These are phyloP conservation scores for Tylopilus orsonianus DNA, from an alignment of 1,284 basidiomycete species.

Conservation along the genomic window DNA sequence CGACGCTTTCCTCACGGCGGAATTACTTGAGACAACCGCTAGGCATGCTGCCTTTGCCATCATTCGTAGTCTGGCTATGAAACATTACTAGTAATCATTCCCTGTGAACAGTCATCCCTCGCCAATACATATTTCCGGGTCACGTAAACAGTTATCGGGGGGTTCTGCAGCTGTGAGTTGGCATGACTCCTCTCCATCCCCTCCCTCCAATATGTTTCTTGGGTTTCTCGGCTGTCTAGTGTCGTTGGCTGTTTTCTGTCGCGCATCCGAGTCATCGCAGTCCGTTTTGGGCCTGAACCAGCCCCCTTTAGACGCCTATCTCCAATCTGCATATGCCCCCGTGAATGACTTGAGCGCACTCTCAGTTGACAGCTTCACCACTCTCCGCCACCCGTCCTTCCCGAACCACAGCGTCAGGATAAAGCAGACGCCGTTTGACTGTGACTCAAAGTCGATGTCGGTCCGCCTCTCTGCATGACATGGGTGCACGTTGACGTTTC, in stretches of 20 bases:
- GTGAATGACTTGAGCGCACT: constrained; percentile 35
- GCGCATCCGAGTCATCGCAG: constrained; percentile 13
- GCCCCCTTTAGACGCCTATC: background rate
- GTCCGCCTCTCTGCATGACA: constrained; percentile 16
- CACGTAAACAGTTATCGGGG: constrained; percentile 3
- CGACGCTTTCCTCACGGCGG: no score
- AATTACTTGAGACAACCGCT: no score
- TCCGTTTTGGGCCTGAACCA: constrained; percentile 5
- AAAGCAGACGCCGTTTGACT: constrained; percentile 37
- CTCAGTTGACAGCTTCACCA: constrained; percentile 44
- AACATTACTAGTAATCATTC: no score
- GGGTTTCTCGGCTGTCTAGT: constrained; percentile 1
- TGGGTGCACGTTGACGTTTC: background rate
- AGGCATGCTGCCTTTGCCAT: no score
- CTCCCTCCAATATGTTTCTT: constrained; percentile 4
- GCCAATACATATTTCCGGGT: no score
- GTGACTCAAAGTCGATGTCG: constrained; percentile 21
- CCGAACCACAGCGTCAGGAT: constrained; percentile 51
- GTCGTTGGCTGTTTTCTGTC: constrained; percentile 6
- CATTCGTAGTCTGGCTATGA: no score
- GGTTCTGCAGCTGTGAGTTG: no score
- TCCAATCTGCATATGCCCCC: constrained; percentile 12
- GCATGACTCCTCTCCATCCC: background rate
- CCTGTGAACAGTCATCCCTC: no score
- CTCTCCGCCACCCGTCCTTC: constrained; percentile 48